A percentile compares a stretch with the other conserved stretches of the same genome.
Conservation (phyloP, 495 filamentous ascomycete genomes). For the Cudoniella acicularis region DNA sequence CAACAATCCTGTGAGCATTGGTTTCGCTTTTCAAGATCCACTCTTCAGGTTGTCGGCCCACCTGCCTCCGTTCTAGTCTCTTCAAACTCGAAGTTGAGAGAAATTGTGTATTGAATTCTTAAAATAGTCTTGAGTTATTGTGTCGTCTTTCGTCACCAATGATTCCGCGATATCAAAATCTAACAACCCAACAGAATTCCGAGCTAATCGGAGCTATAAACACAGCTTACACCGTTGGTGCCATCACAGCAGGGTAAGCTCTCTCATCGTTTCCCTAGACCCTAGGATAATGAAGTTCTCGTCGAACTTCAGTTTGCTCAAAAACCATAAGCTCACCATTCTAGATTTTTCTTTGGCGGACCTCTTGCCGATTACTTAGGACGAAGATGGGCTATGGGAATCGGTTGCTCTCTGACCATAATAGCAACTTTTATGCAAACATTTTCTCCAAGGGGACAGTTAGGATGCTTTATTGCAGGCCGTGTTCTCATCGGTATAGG, state of each 20-base stretch:
- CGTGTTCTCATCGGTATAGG: constrained; percentile 61
- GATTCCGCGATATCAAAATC: background rate
- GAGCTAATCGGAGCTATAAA: constrained; percentile 55
- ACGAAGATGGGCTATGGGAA: constrained; percentile 53
- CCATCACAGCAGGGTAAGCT: constrained; percentile 57
- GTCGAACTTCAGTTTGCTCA: no score
- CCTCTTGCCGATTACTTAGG: constrained; percentile 51
- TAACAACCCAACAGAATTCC: constrained; percentile 26
- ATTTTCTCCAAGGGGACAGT: constrained; percentile 49
- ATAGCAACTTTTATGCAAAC: constrained; percentile 60
- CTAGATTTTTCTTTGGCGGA: constrained; percentile 7
- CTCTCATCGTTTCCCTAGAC: no score
- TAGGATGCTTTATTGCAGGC: constrained; percentile 58
- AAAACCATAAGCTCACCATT: background rate
- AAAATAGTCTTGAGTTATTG: no score
- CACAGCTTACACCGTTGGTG: constrained; percentile 61
- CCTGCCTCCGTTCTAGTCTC: no score
- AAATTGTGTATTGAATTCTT: no score
- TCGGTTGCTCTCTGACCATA: constrained; percentile 54
- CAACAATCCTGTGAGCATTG: constrained; percentile 44
- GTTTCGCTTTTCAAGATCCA: no score
- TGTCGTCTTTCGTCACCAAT: background rate
- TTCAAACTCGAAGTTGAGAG: no score
- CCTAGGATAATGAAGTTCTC: no score
- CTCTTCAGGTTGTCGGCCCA: no score